Conservation (phyloP, 805 yeast species). For the Spathaspora girioi region DNA sequence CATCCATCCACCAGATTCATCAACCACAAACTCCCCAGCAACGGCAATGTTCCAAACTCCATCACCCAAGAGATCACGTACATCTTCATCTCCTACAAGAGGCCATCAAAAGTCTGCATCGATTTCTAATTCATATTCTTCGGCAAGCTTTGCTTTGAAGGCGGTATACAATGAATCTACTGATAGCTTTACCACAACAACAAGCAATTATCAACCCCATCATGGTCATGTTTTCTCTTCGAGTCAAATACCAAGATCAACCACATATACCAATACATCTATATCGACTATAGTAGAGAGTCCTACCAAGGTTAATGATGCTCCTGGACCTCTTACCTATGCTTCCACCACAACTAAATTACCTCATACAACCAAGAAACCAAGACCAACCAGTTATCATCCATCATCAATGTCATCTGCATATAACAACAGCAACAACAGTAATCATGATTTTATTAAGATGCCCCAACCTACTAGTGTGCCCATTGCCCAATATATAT, state of each 20-base stretch:
- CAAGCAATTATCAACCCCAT: constrained; percentile 1
- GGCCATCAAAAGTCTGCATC: constrained; percentile 29
- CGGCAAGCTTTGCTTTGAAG: constrained; percentile 67
- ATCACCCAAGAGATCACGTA: constrained; percentile 12
- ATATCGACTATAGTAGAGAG: constrained; percentile 47
- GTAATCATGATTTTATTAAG: constrained; percentile 27
- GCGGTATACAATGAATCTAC: constrained; percentile 63
- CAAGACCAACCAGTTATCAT: constrained; percentile 82
- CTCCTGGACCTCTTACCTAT: not conserved
- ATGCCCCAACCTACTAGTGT: constrained; percentile 27
- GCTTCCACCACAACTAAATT: constrained; percentile 25
- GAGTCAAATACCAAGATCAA: constrained; percentile 15
- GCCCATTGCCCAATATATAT: constrained; percentile 32
- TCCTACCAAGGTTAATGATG: constrained; percentile 20
- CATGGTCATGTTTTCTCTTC: constrained; percentile 7
- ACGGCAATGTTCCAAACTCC: constrained; percentile 3
- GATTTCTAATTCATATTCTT: constrained; percentile 34
- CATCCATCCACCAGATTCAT: constrained; percentile 1
- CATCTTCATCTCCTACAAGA: constrained; percentile 16
- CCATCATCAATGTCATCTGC: constrained; percentile 51
- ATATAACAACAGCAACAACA: constrained; percentile 12
- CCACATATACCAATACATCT: constrained; percentile 29
- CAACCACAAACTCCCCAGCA: not conserved
- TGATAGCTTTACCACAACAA: constrained; percentile 7
- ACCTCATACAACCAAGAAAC: constrained; percentile 51